Evolutionary conservation across 2,329 filamentous ascomycete genomes (phyloP), one percentile per base, ranked within the genome.

Genomic region (Hypoxylon sp.): DNA sequence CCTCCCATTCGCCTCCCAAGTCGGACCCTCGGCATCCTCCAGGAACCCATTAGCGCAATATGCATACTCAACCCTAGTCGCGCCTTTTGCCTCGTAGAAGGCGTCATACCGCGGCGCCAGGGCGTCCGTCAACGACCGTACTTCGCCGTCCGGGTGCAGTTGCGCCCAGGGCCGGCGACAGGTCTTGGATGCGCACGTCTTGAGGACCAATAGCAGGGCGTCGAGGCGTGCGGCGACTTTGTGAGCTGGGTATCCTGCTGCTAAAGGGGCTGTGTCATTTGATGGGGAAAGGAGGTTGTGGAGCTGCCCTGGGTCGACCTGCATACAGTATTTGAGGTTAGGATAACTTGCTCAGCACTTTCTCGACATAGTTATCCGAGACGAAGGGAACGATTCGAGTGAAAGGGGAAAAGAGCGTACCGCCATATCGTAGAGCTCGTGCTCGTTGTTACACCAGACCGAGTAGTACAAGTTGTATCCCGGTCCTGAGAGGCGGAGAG

Each of bases 371-470:
- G 8, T 3, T 3, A 12, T 11, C 4, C 0, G 11, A 33, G 11
- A 12, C 4, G 14, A 12, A 33, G 30, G 9, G 14, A 12, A 33
- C 6, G 8, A 8, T 9, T n/a, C 1, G 33, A 38, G 16, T 7
- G 3, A 16, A 40, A 40, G 11, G n/a, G 36, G 16, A 8, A 11
- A 40, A 20, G 14, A 36, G 87, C 82, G 0, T 82, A 83, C 73
- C 67, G 56, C 80, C 36, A 86, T 70, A 64, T 87, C 81, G 69
- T 87, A 89, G 1, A 86, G 79, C 68, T 89, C 85, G 48, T 84
- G 81, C 70, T 87, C 85, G 58, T 85, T 84, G 4, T 77, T 86
- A 70, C 86, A 88, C 85, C 86, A 88, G 3, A 74, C 69, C 3
- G 72, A 67, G 32, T 88, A 89, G 67, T 85, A 83, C 2, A 88